Evolutionary conservation across 2,329 filamentous ascomycete genomes (phyloP).

Genomic region (Raffaelea ambrosiae): DNA sequence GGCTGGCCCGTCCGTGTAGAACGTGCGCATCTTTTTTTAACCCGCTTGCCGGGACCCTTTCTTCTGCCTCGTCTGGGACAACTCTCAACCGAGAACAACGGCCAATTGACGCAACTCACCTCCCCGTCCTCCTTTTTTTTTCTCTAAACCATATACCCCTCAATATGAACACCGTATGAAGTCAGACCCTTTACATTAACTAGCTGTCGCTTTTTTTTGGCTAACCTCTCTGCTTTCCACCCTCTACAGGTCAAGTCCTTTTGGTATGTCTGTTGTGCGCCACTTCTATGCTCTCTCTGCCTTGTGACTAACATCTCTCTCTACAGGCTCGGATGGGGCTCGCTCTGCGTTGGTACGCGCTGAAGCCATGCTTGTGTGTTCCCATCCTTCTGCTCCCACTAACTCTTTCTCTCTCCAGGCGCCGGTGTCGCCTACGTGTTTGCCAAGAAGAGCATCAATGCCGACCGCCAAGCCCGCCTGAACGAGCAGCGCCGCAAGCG

Average conservation of each 20-base stretch:
- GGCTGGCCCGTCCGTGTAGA: background rate
- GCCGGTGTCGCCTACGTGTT: conserved; percentile 92
- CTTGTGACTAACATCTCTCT: conserved; percentile 2
- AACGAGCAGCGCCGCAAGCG: conserved; percentile 59
- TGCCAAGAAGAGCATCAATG: conserved; percentile 90
- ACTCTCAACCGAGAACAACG: background rate
- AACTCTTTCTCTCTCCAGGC: conserved; percentile 38
- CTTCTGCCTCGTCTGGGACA: background rate
- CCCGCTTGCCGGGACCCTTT: too few relatives aligned
- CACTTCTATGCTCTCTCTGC: background rate
- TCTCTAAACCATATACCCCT: background rate
- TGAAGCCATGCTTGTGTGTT: conserved; percentile 3
- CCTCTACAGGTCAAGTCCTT: background rate
- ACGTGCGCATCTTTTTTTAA: background rate
- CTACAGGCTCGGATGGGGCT: conserved; percentile 79
- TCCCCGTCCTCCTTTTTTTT: background rate
- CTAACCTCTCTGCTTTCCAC: background rate
- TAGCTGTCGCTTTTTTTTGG: background rate
- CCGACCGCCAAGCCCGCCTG: conserved; percentile 67
- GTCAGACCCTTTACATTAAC: background rate
- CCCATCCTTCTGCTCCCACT: conserved; percentile 6
- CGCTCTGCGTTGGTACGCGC: conserved; percentile 68
- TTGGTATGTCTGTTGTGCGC: conserved; percentile 3
- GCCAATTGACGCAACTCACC: background rate
- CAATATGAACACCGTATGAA: background rate